phyloP scores from a whole-genome alignment of 1,284 basidiomycete genomes.

The Malassezia caprae region DNA sequence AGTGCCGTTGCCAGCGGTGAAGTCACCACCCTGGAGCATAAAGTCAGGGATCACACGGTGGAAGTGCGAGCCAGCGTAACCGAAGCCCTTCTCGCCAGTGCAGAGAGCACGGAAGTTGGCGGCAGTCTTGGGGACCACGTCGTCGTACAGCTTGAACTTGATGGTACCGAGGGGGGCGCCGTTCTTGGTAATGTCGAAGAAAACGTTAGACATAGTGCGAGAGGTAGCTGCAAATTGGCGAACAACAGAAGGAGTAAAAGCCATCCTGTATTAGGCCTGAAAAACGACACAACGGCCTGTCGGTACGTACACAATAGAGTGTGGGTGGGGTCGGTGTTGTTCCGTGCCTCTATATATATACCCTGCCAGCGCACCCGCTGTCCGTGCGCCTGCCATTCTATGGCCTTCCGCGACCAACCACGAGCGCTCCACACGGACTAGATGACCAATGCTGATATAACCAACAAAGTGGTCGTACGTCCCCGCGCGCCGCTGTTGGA shows the following conservation, averaged over 20 bases:
- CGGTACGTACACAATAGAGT: conserved; percentile 10
- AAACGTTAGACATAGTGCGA: conserved; percentile 53
- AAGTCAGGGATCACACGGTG: conserved; percentile 57
- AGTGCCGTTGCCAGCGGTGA: conserved; percentile 51
- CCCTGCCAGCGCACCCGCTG: neutral
- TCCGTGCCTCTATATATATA: conserved; percentile 6
- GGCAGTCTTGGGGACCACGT: conserved; percentile 31
- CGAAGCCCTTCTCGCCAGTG: conserved; percentile 65
- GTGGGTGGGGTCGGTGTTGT: neutral
- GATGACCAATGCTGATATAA: neutral
- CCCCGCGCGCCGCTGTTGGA: neutral
- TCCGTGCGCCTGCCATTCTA: conserved; percentile 16
- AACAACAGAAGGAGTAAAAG: conserved; percentile 28
- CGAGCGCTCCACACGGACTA: neutral
- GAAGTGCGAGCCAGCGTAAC: conserved; percentile 63
- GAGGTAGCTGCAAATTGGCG: conserved; percentile 37
- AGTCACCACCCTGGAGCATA: conserved; percentile 63
- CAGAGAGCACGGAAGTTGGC: conserved; percentile 52
- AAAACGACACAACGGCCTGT: conserved; percentile 1
- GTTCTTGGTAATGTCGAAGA: conserved; percentile 60
- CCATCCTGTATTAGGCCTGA: conserved; percentile 19
- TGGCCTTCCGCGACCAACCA: conserved; percentile 10
- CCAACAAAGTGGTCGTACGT: neutral
- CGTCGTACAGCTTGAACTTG: conserved; percentile 36
- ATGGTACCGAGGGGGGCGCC: conserved; percentile 47